phyloP scores from a whole-genome alignment of 805 yeast species.

The Metschnikowia arizonensis region DNA sequence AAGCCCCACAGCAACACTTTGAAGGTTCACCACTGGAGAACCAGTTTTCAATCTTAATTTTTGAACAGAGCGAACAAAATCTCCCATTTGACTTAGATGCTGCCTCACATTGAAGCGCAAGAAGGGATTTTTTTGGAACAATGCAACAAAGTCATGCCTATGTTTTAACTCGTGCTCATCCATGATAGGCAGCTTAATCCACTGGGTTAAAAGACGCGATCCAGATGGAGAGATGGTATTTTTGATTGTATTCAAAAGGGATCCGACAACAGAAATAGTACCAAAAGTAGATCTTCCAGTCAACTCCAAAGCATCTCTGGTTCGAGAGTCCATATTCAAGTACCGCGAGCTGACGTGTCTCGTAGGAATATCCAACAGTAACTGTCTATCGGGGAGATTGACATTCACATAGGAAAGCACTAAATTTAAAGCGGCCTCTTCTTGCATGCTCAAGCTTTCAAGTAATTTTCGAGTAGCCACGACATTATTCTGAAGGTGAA shows the following conservation, averaged over 20 bases:
- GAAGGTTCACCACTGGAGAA: constrained; percentile 28
- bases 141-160: constrained; percentile 42
- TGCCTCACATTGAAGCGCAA: constrained; percentile 25
- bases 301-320: constrained; percentile 72
- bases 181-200: constrained; percentile 80
- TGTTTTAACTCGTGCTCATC: constrained; percentile 49
- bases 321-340: constrained; percentile 78
- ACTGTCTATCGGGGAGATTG: constrained; percentile 64
- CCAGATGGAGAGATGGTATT: constrained; percentile 82
- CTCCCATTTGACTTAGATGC: constrained; percentile 46
- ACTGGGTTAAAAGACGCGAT: constrained; percentile 67
- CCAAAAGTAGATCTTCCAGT: constrained; percentile 47
- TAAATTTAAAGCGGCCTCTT: constrained; percentile 57
- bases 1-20: constrained; percentile 32
- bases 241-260: constrained; percentile 64
- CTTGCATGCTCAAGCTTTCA: constrained; percentile 40
- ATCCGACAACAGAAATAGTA: constrained; percentile 56
- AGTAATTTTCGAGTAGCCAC: constrained; percentile 34
- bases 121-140: constrained; percentile 24
- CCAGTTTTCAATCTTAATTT: constrained; percentile 39
- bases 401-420: constrained; percentile 62
- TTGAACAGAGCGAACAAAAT: constrained; percentile 58
- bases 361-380: constrained; percentile 65
- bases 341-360: constrained; percentile 48
- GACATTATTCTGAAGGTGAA: constrained; percentile 29